phyloP scores from a whole-genome alignment of 2,329 filamentous ascomycete genomes.

The Claviceps quebecensis region DNA sequence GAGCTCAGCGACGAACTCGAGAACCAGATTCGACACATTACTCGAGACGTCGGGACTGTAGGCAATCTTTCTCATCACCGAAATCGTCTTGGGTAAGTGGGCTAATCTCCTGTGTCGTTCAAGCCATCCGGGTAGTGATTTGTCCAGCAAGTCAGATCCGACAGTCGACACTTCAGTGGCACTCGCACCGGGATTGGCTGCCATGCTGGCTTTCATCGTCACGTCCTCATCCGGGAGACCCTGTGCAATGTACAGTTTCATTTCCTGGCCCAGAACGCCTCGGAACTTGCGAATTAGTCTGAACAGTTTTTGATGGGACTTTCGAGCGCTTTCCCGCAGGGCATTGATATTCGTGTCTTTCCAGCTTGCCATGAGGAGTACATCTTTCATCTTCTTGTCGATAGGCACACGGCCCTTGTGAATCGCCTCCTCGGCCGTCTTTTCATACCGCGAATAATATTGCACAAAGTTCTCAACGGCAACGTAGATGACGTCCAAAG shows the following conservation, averaged over 20 bases:
- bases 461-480: constrained; percentile 64
- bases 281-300: constrained; percentile 85
- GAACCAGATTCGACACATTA: constrained; percentile 44
- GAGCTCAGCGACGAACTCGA: constrained; percentile 56
- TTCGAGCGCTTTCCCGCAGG: constrained; percentile 74
- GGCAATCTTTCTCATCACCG: constrained; percentile 58
- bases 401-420: constrained; percentile 53
- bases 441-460: constrained; percentile 61
- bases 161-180: constrained; percentile 5
- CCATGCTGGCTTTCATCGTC: constrained; percentile 2
- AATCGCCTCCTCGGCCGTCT: constrained; percentile 49
- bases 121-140: constrained; percentile 23
- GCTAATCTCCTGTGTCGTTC: constrained; percentile 50
- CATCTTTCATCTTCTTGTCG: constrained; percentile 87
- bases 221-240: constrained; percentile 41
- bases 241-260: constrained; percentile 47
- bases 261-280: constrained; percentile 59
- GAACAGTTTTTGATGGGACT: constrained; percentile 85
- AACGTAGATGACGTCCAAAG: constrained; percentile 42
- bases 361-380: constrained; percentile 91
- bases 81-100: constrained; percentile 54
- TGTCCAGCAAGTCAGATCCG: constrained; percentile 11
- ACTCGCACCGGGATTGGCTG: neutral
- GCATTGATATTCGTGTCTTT: constrained; percentile 93
- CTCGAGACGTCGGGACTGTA: constrained; percentile 36